Conservation (phyloP, 2,329 filamentous ascomycete species). For the Magnaporthiopsis poae region DNA sequence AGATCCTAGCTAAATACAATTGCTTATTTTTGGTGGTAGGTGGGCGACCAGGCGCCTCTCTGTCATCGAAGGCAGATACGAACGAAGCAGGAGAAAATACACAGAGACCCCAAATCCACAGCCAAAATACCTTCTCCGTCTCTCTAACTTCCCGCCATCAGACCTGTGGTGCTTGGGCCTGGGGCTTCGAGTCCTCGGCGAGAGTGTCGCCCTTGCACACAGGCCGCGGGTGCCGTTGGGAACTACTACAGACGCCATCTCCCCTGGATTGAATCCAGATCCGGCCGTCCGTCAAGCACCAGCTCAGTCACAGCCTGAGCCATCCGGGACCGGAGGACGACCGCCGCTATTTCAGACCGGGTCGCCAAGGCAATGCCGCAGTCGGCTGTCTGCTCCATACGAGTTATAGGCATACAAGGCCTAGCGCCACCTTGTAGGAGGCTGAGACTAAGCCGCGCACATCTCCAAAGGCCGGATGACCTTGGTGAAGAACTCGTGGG, state of each 20-base stretch:
- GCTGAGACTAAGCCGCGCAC: background rate
- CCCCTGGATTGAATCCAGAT: background rate
- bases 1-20: too few species aligned
- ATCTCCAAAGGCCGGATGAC: background rate
- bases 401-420: too few species aligned
- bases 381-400: background rate
- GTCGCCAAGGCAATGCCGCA: background rate
- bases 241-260: background rate
- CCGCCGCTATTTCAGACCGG: background rate
- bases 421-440: too few species aligned
- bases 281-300: background rate
- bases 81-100: background rate
- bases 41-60: background rate
- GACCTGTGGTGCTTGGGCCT: too few species aligned
- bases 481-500: background rate
- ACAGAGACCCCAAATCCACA: background rate
- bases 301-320: background rate
- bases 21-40: too few species aligned
- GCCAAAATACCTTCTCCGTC: too few species aligned
- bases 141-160: background rate
- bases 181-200: slow-evolving; percentile 7
- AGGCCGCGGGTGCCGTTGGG: background rate
- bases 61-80: background rate
- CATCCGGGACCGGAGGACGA: background rate
- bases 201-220: background rate